phyloP scores from a whole-genome alignment of 257 asterid genomes.

The Galeopsis tetrahit region DNA sequence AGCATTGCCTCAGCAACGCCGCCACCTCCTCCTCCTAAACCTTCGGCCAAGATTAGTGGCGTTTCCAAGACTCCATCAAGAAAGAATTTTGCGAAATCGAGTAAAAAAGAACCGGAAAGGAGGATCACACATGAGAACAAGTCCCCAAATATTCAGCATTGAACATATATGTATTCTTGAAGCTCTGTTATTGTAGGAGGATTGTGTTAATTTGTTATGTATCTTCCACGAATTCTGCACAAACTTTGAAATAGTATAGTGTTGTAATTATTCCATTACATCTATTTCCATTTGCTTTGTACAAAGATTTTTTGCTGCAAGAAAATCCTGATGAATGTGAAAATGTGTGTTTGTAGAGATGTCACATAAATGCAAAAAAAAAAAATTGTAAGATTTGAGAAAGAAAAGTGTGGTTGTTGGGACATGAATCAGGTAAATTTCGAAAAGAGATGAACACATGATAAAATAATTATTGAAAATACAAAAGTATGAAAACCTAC shows the following conservation, averaged over 20 bases:
- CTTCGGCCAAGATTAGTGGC: constrained; percentile 37
- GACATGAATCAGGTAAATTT: too few species aligned
- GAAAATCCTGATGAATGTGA: not conserved
- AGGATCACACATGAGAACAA: constrained; percentile 52
- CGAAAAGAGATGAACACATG: too few species aligned
- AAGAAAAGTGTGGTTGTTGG: too few species aligned
- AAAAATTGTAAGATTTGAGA: not conserved
- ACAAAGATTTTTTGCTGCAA: not conserved
- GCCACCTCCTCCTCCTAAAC: constrained; percentile 51
- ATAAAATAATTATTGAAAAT: too few species aligned
- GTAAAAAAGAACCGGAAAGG: constrained; percentile 35
- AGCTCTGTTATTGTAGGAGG: constrained; percentile 6
- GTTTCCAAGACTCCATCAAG: constrained; percentile 41
- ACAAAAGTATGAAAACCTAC: too few species aligned
- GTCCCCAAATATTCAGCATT: constrained; percentile 63
- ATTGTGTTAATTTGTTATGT: constrained; percentile 6
- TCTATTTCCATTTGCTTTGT: not conserved
- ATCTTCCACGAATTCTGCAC: not conserved
- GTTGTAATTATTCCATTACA: not conserved
- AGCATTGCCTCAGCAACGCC: constrained; percentile 52
- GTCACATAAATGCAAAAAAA: not conserved
- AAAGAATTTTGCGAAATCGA: constrained; percentile 36
- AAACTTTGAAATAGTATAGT: constrained; percentile 1
- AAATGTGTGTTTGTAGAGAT: not conserved
- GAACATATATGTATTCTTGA: constrained; percentile 16